Evolutionary conservation across 768 basidiomycete species (phyloP).

Genomic region (Lactifluus piperatus): DNA sequence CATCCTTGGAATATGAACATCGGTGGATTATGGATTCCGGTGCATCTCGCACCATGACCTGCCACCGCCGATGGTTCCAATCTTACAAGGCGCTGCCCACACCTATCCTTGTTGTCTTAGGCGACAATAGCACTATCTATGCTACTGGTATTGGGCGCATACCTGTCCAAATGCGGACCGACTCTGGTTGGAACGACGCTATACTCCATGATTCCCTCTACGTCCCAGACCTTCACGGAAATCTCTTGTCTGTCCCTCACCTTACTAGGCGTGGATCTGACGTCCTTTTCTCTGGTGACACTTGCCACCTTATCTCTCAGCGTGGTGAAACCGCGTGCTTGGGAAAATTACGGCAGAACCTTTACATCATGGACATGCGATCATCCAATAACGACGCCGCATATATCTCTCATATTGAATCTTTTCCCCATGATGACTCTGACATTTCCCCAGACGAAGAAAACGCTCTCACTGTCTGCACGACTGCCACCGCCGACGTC

Average conservation of each 20-base stretch:
- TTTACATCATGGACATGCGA: constrained; percentile 18
- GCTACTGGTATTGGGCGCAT: constrained; percentile 14
- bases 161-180: neutral
- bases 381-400: too few species aligned
- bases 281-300: neutral
- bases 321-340: neutral
- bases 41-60: constrained; percentile 15
- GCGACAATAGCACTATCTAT: constrained; percentile 16
- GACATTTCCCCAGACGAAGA: neutral
- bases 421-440: neutral
- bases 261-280: constrained; percentile 2
- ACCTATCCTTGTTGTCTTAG: constrained; percentile 8
- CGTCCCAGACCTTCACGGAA: constrained; percentile 21
- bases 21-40: too few species aligned
- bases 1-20: too few species aligned
- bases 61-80: constrained; percentile 8
- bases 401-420: neutral
- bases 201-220: constrained; percentile 17
- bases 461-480: too few species aligned
- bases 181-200: neutral
- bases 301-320: constrained; percentile 2
- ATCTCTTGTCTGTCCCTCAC: constrained; percentile 21
- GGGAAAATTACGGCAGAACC: neutral
- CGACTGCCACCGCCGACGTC: neutral
- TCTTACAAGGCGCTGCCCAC: neutral